Evolutionary conservation across 176 grass and related monocot genomes (phyloP).

Genomic region (Poa pratensis): DNA sequence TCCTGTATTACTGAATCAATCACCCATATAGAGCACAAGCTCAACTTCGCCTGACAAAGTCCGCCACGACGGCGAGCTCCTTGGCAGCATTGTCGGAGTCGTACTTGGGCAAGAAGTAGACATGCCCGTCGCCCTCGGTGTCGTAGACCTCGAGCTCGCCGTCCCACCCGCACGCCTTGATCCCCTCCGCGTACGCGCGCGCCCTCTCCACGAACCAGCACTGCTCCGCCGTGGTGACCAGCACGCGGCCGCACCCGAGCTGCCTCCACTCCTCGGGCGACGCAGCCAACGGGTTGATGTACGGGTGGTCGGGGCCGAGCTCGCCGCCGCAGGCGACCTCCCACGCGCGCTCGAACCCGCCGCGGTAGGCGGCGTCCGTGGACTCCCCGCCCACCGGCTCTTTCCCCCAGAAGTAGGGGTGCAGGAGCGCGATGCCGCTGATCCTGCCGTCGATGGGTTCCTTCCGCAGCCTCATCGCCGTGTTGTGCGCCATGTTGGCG

Average conservation of each 20-base stretch:
- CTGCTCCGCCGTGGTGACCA: slow-evolving; percentile 69
- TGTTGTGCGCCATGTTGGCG: slow-evolving; percentile 78
- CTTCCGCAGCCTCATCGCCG: slow-evolving; percentile 57
- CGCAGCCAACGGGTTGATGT: slow-evolving; percentile 53
- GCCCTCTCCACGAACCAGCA: slow-evolving; percentile 77
- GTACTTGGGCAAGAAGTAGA: slow-evolving; percentile 59
- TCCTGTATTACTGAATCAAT: background rate
- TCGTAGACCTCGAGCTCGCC: slow-evolving; percentile 61
- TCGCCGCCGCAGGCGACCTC: slow-evolving; percentile 49
- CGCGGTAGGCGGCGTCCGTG: slow-evolving; percentile 38
- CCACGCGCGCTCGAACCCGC: slow-evolving; percentile 58
- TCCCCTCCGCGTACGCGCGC: slow-evolving; percentile 58
- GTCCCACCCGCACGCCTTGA: slow-evolving; percentile 70
- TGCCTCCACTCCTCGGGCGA: slow-evolving; percentile 52
- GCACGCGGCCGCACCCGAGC: slow-evolving; percentile 57
- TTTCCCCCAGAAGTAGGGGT: slow-evolving; percentile 78
- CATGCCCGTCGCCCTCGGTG: slow-evolving; percentile 60
- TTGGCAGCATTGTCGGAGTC: slow-evolving; percentile 57
- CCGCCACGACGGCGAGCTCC: slow-evolving; percentile 56
- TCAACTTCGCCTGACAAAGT: slow-evolving; percentile 52
- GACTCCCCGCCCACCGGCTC: slow-evolving; percentile 53
- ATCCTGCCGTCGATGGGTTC: slow-evolving; percentile 57
- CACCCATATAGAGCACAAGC: background rate
- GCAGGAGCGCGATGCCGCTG: slow-evolving; percentile 59
- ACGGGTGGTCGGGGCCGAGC: slow-evolving; percentile 53